phyloP scores from a whole-genome alignment of 2,329 filamentous ascomycete species.

The Phaeosphaeriaceae sp. region DNA sequence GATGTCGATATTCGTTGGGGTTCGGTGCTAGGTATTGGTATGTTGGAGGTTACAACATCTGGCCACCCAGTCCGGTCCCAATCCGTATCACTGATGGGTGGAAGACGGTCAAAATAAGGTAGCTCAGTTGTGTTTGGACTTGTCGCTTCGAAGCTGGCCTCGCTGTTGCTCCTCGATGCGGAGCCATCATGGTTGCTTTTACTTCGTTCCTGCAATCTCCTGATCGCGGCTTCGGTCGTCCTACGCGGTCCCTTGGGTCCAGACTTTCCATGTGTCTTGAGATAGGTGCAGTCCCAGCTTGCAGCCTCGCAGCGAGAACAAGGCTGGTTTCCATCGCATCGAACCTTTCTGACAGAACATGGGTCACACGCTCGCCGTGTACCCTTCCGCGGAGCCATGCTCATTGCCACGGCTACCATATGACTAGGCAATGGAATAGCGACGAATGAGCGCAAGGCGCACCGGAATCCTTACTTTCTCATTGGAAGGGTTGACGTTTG shows the following conservation, averaged over 20 bases:
- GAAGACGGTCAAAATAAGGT: constrained; percentile 31
- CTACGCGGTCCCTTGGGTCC: constrained; percentile 46
- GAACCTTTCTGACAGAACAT: constrained; percentile 45
- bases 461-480: constrained; percentile 29
- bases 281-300: constrained; percentile 47
- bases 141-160: constrained; percentile 41
- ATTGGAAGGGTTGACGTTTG: constrained; percentile 22
- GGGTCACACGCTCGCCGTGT: constrained; percentile 47
- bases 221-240: constrained; percentile 45
- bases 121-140: constrained; percentile 39
- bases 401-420: constrained; percentile 25
- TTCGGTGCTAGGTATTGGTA: constrained; percentile 17
- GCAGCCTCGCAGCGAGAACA: constrained; percentile 43
- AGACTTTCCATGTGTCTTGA: constrained; percentile 47
- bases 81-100: constrained; percentile 27
- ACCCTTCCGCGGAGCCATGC: constrained; percentile 43
- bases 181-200: constrained; percentile 30
- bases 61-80: constrained; percentile 35
- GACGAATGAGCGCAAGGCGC: constrained; percentile 22
- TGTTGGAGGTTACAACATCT: constrained; percentile 28
- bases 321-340: constrained; percentile 45
- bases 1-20: constrained; percentile 41
- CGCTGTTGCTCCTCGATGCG: constrained; percentile 40
- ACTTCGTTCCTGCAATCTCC: constrained; percentile 41
- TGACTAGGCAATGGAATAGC: constrained; percentile 17